These are phyloP conservation scores for Scalesia atractyloides DNA, from an alignment of 129 eudicot species.

Conservation along the genomic window DNA sequence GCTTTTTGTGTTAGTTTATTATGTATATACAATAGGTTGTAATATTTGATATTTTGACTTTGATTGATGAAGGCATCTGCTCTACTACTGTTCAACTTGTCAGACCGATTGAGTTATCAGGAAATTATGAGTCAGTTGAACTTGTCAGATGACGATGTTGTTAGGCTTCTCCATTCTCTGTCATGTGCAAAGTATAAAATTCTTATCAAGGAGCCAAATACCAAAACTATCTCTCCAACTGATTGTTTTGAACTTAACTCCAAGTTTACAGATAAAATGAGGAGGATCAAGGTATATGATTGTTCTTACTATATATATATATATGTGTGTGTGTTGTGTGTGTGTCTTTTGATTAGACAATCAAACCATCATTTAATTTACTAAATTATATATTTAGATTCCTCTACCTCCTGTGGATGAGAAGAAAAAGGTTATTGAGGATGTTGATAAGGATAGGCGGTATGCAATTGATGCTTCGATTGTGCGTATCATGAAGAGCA, in stretches of 20 bases:
- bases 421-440: constrained; percentile 92
- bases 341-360: not conserved
- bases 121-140: constrained; percentile 80
- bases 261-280: constrained; percentile 90
- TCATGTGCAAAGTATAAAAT: constrained; percentile 96
- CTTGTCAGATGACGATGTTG: constrained; percentile 83
- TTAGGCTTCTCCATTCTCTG: constrained; percentile 88
- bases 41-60: not conserved
- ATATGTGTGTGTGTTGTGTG: too few relatives aligned
- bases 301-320: not conserved
- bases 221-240: constrained; percentile 74
- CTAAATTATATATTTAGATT: constrained; percentile 43
- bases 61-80: constrained; percentile 74
- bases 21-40: not conserved
- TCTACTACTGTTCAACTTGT: constrained; percentile 70
- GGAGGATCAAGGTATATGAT: constrained; percentile 75
- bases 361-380: not conserved
- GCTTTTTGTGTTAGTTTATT: not conserved
- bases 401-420: constrained; percentile 96
- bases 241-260: constrained; percentile 80
- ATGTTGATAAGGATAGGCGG: constrained; percentile 88
- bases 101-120: constrained; percentile 17
- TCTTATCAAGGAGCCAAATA: constrained; percentile 88
- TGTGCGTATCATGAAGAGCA: constrained; percentile 91
- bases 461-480: constrained; percentile 94